Evolutionary conservation across 306 rosid species (phyloP).

Genomic region (Prunus dulcis): DNA sequence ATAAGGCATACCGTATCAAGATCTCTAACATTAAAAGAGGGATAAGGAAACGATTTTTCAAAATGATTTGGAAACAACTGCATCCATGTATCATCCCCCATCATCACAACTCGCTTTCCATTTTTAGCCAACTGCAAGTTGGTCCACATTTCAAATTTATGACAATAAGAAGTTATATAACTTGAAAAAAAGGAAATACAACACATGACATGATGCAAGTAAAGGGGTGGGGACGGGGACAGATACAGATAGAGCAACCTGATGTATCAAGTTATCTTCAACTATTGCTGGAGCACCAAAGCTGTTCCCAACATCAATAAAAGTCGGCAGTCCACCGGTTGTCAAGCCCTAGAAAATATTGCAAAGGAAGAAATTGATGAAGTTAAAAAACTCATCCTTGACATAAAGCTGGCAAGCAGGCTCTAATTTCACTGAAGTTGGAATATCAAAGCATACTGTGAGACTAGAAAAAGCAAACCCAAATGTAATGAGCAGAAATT

Average conservation of each 20-base stretch:
- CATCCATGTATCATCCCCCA: constrained; percentile 99
- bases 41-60: constrained; percentile 69
- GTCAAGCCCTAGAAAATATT: constrained; percentile 65
- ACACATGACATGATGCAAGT: neutral
- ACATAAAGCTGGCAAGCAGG: neutral
- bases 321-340: constrained; percentile 96
- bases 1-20: constrained; percentile 71
- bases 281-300: constrained; percentile 73
- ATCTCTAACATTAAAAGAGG: constrained; percentile 96
- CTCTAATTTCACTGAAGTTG: neutral
- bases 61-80: constrained; percentile 93
- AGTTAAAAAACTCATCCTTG: neutral
- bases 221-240: neutral
- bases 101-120: constrained; percentile 91
- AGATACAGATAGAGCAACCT: neutral
- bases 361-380: neutral
- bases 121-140: constrained; percentile 70
- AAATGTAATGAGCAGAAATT: neutral
- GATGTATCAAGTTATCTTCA: constrained; percentile 18
- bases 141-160: constrained; percentile 13
- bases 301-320: constrained; percentile 96
- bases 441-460: neutral
- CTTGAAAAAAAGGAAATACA: neutral
- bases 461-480: neutral
- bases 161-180: neutral